phyloP scores from a whole-genome alignment of 768 basidiomycete species.

The Multifurca ochricompacta region DNA sequence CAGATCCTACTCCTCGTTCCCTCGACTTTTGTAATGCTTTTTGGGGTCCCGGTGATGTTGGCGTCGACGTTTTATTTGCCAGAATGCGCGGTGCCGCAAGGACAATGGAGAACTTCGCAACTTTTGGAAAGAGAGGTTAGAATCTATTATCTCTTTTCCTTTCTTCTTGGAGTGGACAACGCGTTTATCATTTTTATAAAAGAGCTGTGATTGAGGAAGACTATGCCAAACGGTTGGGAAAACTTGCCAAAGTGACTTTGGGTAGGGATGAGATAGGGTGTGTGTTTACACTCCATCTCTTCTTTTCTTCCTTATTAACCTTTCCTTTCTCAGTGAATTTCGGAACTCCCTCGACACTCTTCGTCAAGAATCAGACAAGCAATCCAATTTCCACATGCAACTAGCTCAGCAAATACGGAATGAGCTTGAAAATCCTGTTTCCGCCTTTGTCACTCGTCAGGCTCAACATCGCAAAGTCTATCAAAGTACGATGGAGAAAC shows the following conservation, averaged over 20 bases:
- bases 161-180: no score
- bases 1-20: slow-evolving; percentile 40
- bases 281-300: slow-evolving; percentile 32
- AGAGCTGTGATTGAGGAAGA: slow-evolving; percentile 93
- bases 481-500: slow-evolving; percentile 78
- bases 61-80: slow-evolving; percentile 85
- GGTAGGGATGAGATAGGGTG: slow-evolving; percentile 94
- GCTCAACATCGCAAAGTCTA: slow-evolving; percentile 64
- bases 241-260: slow-evolving; percentile 65
- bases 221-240: slow-evolving; percentile 78
- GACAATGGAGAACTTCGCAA: slow-evolving; percentile 77
- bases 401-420: slow-evolving; percentile 68
- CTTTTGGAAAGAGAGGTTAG: slow-evolving; percentile 98
- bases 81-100: slow-evolving; percentile 79
- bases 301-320: not conserved
- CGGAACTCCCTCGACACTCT: slow-evolving; percentile 75
- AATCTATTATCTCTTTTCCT: no score
- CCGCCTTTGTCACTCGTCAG: slow-evolving; percentile 55
- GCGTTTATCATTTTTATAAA: no score
- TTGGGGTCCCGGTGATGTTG: slow-evolving; percentile 83
- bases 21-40: slow-evolving; percentile 96
- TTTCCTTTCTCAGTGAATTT: slow-evolving; percentile 53
- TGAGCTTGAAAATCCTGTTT: slow-evolving; percentile 62
- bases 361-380: slow-evolving; percentile 75
- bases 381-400: slow-evolving; percentile 62